A percentile compares a stretch with the other conserved stretches of the same genome.
Evolutionary conservation across 2,329 filamentous ascomycete genomes (phyloP).

Genomic region (Arthrobotrys entomopaga): DNA sequence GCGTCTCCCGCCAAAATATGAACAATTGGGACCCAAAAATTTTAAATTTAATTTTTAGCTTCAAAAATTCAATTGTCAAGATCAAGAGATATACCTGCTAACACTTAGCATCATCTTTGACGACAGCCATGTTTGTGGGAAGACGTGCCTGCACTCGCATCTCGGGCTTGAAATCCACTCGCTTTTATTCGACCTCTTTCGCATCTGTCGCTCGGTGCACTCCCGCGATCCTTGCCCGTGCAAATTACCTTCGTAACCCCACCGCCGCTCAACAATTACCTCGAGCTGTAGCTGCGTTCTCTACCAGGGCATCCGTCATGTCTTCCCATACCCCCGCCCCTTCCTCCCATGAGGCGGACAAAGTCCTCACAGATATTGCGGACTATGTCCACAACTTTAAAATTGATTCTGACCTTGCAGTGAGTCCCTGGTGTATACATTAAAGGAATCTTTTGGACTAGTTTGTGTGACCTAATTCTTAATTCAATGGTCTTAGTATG

Average conservation of each 20-base stretch:
- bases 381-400: constrained; percentile 92
- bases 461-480: background rate
- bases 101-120: constrained; percentile 31
- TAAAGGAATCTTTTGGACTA: background rate
- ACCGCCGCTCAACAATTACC: constrained; percentile 19
- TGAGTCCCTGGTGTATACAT: constrained; percentile 67
- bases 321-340: constrained; percentile 40
- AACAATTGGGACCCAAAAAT: background rate
- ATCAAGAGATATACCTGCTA: constrained; percentile 11
- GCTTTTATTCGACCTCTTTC: constrained; percentile 47
- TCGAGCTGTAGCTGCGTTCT: constrained; percentile 27
- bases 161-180: constrained; percentile 46
- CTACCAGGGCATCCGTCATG: constrained; percentile 41
- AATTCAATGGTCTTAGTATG: constrained; percentile 71
- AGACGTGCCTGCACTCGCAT: constrained; percentile 48
- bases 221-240: constrained; percentile 34
- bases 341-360: constrained; percentile 57
- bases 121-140: constrained; percentile 51
- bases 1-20: too few relatives aligned
- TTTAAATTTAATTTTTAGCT: background rate
- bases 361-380: constrained; percentile 82
- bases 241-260: constrained; percentile 25
- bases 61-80: background rate
- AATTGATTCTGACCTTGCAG: constrained; percentile 90
- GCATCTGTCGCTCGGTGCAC: constrained; percentile 37